A percentile compares a stretch with the other conserved stretches of the same genome.
Conservation (phyloP, 2,329 filamentous ascomycete genomes). For the Colletotrichum cordylinicola region DNA sequence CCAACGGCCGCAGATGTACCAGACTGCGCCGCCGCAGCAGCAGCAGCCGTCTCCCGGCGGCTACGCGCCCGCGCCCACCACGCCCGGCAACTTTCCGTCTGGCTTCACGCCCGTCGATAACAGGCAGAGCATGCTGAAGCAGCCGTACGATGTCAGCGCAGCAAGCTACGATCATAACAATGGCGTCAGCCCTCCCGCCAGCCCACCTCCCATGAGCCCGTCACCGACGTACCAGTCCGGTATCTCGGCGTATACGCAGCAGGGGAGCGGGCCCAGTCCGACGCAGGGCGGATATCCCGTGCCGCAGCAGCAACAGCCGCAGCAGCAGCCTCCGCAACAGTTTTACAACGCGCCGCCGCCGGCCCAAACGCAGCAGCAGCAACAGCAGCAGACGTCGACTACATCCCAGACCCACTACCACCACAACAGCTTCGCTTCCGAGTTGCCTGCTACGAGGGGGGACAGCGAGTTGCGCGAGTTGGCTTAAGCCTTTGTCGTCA, state of each 20-base stretch:
- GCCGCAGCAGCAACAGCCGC: background rate
- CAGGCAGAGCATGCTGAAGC: slow-evolving; percentile 27
- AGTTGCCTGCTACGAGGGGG: slow-evolving; percentile 34
- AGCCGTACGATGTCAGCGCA: slow-evolving; percentile 15
- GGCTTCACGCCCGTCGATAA: slow-evolving; percentile 23
- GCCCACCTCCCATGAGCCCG: slow-evolving; percentile 24
- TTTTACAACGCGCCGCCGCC: background rate
- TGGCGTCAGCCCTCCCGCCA: slow-evolving; percentile 23
- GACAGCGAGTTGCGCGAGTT: slow-evolving; percentile 38
- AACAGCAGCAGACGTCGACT: background rate
- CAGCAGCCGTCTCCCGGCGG: slow-evolving; percentile 22
- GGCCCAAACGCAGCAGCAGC: background rate
- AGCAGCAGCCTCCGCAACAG: background rate
- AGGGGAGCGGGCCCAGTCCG: background rate
- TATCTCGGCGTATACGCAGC: background rate
- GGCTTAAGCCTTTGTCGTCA: slow-evolving; percentile 21
- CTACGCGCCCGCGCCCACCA: slow-evolving; percentile 10
- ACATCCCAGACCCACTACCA: background rate
- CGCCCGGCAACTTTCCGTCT: background rate
- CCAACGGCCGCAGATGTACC: slow-evolving; percentile 19
- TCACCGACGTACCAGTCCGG: slow-evolving; percentile 17
- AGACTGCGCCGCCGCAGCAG: slow-evolving; percentile 23
- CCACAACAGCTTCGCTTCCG: slow-evolving; percentile 23
- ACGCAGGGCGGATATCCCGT: background rate
- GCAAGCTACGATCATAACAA: slow-evolving; percentile 18